phyloP scores from a whole-genome alignment of 352 stramenopile genomes.

The Phytophthora cactorum region DNA sequence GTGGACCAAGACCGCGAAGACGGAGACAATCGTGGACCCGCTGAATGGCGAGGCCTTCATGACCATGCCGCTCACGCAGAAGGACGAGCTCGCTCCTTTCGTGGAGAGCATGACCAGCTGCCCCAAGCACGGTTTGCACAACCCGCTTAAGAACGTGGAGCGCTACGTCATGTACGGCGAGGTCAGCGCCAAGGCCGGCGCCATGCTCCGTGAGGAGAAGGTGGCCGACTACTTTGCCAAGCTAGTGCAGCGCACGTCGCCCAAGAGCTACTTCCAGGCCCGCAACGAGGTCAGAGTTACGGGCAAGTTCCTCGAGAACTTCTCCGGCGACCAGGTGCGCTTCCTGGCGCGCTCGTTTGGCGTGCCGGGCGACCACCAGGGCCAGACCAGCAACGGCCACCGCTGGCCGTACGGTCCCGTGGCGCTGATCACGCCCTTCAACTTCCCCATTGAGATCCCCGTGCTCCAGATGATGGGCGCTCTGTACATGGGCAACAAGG shows the following conservation, averaged over 20 bases:
- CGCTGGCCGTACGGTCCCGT: constrained; percentile 97
- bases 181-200: constrained; percentile 83
- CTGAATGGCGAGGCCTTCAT: constrained; percentile 96
- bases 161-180: constrained; percentile 91
- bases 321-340: constrained; percentile 96
- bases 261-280: constrained; percentile 97
- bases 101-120: constrained; percentile 92
- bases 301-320: constrained; percentile 98
- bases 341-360: constrained; percentile 96
- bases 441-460: constrained; percentile 98
- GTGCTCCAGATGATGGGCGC: constrained; percentile 98
- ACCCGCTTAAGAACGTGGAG: constrained; percentile 98
- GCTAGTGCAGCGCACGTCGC: constrained; percentile 96
- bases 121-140: constrained; percentile 98
- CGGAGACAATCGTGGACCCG: constrained; percentile 92
- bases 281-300: constrained; percentile 93
- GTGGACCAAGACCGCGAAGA: constrained; percentile 80
- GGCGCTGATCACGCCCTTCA: constrained; percentile 98
- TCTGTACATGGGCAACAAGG: constrained; percentile 99
- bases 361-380: constrained; percentile 96
- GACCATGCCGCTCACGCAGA: constrained; percentile 93
- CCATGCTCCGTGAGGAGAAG: constrained; percentile 85
- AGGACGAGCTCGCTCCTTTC: constrained; percentile 91
- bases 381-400: constrained; percentile 95
- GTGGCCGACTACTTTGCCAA: constrained; percentile 96